phyloP scores from a whole-genome alignment of 2,329 filamentous ascomycete genomes.

The Nigrospora oryzae region DNA sequence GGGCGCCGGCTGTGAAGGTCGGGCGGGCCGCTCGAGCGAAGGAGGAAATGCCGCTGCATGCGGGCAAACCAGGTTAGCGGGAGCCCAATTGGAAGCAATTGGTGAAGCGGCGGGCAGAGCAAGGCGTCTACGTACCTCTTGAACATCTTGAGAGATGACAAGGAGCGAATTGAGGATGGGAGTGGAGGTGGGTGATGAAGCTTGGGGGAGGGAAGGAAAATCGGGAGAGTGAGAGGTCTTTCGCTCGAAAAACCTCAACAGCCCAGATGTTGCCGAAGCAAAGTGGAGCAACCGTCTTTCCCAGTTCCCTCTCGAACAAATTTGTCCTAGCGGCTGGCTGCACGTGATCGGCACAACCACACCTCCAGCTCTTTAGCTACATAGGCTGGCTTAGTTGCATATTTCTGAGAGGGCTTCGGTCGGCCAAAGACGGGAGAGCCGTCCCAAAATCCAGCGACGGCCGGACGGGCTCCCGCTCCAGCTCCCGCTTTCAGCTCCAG shows the following conservation, averaged over 20 bases:
- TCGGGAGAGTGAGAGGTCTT: constrained; percentile 6
- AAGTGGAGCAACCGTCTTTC: neutral
- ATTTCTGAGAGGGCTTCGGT: no score
- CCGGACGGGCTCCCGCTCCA: no score
- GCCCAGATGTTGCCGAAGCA: constrained; percentile 2
- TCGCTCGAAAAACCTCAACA: constrained; percentile 7
- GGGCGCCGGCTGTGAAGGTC: constrained; percentile 47
- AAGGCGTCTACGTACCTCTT: constrained; percentile 58
- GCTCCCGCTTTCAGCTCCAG: no score
- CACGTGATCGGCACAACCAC: constrained; percentile 1
- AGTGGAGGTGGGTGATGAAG: constrained; percentile 41
- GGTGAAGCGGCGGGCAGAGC: constrained; percentile 17
- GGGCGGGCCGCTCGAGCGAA: constrained; percentile 55
- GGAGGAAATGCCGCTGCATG: constrained; percentile 56
- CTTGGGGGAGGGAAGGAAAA: constrained; percentile 20
- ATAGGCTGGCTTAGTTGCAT: neutral
- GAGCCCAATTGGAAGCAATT: constrained; percentile 47
- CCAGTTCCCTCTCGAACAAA: neutral
- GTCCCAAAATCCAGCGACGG: no score
- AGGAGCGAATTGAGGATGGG: constrained; percentile 52
- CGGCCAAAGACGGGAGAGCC: no score
- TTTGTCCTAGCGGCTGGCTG: neutral
- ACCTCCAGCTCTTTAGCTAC: neutral
- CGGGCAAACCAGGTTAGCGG: constrained; percentile 23
- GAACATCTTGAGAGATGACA: constrained; percentile 70